A percentile compares a stretch with the other conserved stretches of the same genome.
phyloP scores from a whole-genome alignment of 345 rosid genomes.

The Melaleuca alternifolia region DNA sequence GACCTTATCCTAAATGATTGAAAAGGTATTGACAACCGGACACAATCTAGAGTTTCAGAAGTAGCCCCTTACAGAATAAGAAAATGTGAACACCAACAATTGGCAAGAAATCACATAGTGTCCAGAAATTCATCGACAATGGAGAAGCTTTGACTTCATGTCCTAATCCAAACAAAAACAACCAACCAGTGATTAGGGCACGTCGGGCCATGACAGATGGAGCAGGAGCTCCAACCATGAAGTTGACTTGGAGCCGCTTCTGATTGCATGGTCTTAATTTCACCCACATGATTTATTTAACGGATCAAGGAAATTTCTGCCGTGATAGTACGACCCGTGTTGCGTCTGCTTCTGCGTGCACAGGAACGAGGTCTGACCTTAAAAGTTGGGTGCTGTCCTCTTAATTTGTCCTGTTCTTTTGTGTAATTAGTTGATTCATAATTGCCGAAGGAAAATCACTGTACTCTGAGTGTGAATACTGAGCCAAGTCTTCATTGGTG shows the following conservation, averaged over 20 bases:
- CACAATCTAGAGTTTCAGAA: not conserved
- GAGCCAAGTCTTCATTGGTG: not conserved
- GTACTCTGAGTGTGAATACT: not conserved
- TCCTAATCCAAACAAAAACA: not conserved
- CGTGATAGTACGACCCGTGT: not conserved
- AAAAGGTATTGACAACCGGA: not conserved
- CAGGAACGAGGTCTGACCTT: not conserved
- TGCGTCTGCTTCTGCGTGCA: not conserved
- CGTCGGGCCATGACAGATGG: not conserved
- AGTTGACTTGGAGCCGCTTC: not conserved
- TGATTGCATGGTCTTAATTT: not conserved
- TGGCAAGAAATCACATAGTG: not conserved
- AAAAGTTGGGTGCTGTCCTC: not conserved
- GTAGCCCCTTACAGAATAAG: not conserved
- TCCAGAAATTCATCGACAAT: not conserved
- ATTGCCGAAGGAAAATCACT: not conserved
- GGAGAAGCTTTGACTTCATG: not conserved
- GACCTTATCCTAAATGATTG: not conserved
- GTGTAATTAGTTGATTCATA: not conserved
- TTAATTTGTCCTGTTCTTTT: not conserved
- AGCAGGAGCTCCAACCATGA: not conserved
- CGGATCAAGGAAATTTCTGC: not conserved
- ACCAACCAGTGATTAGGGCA: not conserved
- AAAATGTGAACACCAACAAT: not conserved
- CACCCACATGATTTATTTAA: not conserved